Conservation (phyloP, 2,329 filamentous ascomycete genomes). For the Aspergillus carbonarius region DNA sequence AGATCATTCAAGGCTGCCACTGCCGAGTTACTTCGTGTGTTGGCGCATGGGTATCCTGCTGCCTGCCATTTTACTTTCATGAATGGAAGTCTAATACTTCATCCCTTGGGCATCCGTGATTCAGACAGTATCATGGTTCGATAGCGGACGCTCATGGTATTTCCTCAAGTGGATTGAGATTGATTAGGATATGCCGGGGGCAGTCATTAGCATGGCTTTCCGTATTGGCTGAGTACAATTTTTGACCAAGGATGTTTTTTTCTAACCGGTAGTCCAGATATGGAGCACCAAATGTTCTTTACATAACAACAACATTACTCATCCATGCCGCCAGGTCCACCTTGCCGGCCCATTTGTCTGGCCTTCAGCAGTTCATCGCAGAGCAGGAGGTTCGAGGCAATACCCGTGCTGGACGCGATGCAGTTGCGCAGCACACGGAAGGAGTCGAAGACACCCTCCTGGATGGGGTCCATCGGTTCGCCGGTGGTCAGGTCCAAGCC, state of each 20-base stretch:
- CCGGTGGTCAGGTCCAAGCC: slow-evolving; percentile 85
- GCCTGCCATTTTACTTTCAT: background rate
- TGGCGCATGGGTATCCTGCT: background rate
- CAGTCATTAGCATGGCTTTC: slow-evolving; percentile 9
- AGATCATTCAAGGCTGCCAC: background rate
- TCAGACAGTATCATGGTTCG: background rate
- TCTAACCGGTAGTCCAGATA: slow-evolving; percentile 12
- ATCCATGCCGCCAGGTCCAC: slow-evolving; percentile 45
- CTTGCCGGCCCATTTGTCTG: slow-evolving; percentile 74
- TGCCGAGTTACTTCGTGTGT: background rate
- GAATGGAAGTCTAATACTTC: background rate
- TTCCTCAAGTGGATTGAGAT: background rate
- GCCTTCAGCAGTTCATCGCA: slow-evolving; percentile 98
- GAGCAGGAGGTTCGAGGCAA: slow-evolving; percentile 89
- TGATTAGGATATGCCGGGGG: slow-evolving; percentile 7
- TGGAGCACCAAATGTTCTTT: slow-evolving; percentile 24
- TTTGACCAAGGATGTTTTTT: slow-evolving; percentile 18
- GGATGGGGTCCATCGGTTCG: slow-evolving; percentile 89
- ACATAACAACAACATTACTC: slow-evolving; percentile 36
- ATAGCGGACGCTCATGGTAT: background rate
- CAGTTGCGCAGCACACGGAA: slow-evolving; percentile 93
- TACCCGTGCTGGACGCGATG: slow-evolving; percentile 89
- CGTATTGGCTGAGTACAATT: slow-evolving; percentile 21
- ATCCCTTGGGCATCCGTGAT: background rate
- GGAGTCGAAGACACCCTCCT: slow-evolving; percentile 92